phyloP scores from a whole-genome alignment of 129 eudicot species.

The Apium graveolens region DNA sequence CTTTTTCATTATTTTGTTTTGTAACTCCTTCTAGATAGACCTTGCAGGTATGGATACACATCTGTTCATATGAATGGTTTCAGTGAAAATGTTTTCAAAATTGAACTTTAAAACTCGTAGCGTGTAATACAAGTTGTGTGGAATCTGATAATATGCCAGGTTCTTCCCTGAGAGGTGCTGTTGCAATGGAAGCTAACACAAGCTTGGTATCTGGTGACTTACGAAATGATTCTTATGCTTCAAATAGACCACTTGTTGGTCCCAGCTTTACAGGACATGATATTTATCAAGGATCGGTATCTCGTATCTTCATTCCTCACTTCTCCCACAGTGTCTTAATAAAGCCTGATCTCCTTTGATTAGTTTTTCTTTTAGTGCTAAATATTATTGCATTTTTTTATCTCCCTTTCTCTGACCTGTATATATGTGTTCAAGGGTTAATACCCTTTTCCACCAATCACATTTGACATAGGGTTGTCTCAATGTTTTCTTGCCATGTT shows the following conservation, averaged over 20 bases:
- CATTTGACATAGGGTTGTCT: neutral
- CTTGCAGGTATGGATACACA: slow-evolving; percentile 43
- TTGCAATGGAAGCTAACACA: slow-evolving; percentile 38
- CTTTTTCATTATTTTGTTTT: no score
- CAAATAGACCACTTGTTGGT: slow-evolving; percentile 49
- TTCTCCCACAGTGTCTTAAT: neutral
- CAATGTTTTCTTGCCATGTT: neutral
- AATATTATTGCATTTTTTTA: neutral
- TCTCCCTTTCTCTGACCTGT: neutral
- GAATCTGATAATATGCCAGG: slow-evolving; percentile 33
- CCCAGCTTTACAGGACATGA: slow-evolving; percentile 52
- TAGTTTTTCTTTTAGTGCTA: neutral
- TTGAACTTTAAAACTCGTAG: neutral
- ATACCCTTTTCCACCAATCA: slow-evolving; percentile 10
- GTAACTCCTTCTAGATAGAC: no score
- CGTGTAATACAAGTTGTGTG: slow-evolving; percentile 8
- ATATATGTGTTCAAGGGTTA: neutral
- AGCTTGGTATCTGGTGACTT: slow-evolving; percentile 39
- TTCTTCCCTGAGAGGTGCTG: slow-evolving; percentile 53
- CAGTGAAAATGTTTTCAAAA: neutral
- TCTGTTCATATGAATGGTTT: neutral
- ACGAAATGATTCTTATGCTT: slow-evolving; percentile 39
- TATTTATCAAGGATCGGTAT: slow-evolving; percentile 56
- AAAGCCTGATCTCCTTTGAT: neutral
- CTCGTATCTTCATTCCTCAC: slow-evolving; percentile 13